These are phyloP conservation scores for Hypomyces perniciosus DNA, from an alignment of 2,329 filamentous ascomycete genomes.

Conservation along the genomic window DNA sequence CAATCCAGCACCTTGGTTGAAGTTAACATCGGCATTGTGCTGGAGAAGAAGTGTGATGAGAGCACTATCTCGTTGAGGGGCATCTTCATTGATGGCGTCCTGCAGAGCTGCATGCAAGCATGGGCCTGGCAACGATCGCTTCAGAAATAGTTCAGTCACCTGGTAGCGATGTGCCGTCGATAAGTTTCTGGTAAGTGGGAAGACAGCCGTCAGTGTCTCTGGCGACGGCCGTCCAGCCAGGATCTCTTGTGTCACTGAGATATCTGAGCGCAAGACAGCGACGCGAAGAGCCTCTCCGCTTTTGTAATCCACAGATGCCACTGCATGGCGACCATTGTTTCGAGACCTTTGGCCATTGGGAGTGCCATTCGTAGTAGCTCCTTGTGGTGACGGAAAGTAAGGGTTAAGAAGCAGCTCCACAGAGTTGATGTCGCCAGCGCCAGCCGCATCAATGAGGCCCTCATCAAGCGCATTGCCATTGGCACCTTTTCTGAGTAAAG, in stretches of 20 bases:
- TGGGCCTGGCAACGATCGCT: conserved; percentile 40
- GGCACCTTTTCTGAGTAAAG: conserved; percentile 47
- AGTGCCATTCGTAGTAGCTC: conserved; percentile 3
- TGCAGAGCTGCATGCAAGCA: conserved; percentile 46
- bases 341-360: conserved; percentile 24
- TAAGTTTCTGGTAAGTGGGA: conserved; percentile 42
- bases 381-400: conserved; percentile 29
- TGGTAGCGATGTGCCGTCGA: conserved; percentile 37
- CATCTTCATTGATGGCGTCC: conserved; percentile 44
- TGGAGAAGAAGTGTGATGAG: conserved; percentile 48
- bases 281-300: conserved; percentile 45
- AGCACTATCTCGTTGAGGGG: conserved; percentile 41
- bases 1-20: conserved; percentile 45
- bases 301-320: conserved; percentile 48
- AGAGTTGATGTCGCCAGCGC: conserved; percentile 42
- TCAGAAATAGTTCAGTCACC: conserved; percentile 46
- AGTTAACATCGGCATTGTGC: conserved; percentile 49
- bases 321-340: conserved; percentile 36
- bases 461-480: conserved; percentile 41
- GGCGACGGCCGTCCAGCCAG: conserved; percentile 41
- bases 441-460: conserved; percentile 44
- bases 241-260: conserved; percentile 39
- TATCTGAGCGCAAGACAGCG: conserved; percentile 41
- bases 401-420: conserved; percentile 45
- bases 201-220: conserved; percentile 43